Conservation (phyloP, 148 eudicot species). For the Fagopyrum homotropicum region DNA sequence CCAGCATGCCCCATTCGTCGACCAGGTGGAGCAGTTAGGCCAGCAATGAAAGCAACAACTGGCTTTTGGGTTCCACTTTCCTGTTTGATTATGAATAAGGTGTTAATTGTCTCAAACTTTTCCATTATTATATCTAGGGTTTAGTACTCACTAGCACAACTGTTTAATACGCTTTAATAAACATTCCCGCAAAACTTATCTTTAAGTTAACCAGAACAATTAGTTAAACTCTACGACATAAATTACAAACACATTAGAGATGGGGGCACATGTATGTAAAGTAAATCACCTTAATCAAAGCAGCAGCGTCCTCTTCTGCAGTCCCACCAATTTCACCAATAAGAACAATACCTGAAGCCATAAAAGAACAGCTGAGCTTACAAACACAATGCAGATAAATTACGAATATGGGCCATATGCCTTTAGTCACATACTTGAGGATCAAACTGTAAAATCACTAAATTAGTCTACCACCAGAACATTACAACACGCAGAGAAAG, state of each 20-base stretch:
- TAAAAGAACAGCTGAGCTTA: background rate
- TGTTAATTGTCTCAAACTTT: background rate
- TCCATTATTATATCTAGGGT: background rate
- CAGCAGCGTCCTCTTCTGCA: conserved; percentile 98
- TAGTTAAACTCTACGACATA: no score
- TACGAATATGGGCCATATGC: no score
- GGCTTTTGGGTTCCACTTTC: conserved; percentile 95
- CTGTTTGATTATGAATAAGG: conserved; percentile 36
- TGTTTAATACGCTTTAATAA: background rate
- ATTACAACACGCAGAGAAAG: no score
- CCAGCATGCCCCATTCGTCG: conserved; percentile 99
- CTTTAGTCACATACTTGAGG: no score
- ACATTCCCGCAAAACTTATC: no score
- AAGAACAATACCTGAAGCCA: conserved; percentile 70
- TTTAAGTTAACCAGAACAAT: no score
- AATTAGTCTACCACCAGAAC: no score
- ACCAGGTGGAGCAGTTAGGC: conserved; percentile 98
- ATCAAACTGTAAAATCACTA: no score
- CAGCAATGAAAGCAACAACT: conserved; percentile 94
- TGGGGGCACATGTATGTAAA: background rate
- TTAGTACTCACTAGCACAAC: no score
- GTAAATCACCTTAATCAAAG: conserved; percentile 78
- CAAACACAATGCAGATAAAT: no score
- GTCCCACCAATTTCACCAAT: conserved; percentile 99
- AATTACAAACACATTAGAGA: no score